These are phyloP conservation scores for Paecilomyces sp. DNA, from an alignment of 2,329 filamentous ascomycete genomes.

Conservation along the genomic window DNA sequence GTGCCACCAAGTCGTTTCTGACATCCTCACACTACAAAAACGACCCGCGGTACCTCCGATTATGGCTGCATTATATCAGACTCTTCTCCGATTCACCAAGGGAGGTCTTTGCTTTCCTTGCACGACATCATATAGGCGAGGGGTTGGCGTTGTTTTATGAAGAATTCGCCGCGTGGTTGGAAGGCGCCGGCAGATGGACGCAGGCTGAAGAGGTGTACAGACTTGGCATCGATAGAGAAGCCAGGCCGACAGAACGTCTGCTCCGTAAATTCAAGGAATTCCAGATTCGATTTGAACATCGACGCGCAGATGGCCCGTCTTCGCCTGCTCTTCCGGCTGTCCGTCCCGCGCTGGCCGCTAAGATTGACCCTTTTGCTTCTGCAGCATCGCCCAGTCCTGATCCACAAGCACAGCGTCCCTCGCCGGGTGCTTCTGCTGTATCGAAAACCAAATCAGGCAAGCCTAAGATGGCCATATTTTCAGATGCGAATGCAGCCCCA, in stretches of 20 bases:
- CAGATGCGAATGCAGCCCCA: conserved; percentile 60
- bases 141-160: conserved; percentile 88
- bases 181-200: conserved; percentile 71
- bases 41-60: conserved; percentile 82
- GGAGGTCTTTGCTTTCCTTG: conserved; percentile 86
- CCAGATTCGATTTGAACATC: conserved; percentile 66
- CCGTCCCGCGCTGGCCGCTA: conserved; percentile 75
- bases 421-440: conserved; percentile 40
- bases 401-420: conserved; percentile 57
- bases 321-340: conserved; percentile 82
- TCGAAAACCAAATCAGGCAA: conserved; percentile 59
- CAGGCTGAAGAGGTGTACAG: conserved; percentile 94
- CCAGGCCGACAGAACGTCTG: conserved; percentile 71
- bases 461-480: conserved; percentile 85
- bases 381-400: conserved; percentile 50
- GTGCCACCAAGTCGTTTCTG: conserved; percentile 85
- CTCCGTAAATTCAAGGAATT: conserved; percentile 91
- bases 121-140: conserved; percentile 82
- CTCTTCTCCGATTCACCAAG: conserved; percentile 90
- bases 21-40: conserved; percentile 85
- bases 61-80: conserved; percentile 91
- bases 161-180: conserved; percentile 90
- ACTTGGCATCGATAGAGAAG: conserved; percentile 81
- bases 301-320: conserved; percentile 58
- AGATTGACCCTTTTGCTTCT: conserved; percentile 70